These are phyloP conservation scores for Bonnemaisonia californica DNA, from an alignment of 31 red algal genomes.

Conservation along the genomic window DNA sequence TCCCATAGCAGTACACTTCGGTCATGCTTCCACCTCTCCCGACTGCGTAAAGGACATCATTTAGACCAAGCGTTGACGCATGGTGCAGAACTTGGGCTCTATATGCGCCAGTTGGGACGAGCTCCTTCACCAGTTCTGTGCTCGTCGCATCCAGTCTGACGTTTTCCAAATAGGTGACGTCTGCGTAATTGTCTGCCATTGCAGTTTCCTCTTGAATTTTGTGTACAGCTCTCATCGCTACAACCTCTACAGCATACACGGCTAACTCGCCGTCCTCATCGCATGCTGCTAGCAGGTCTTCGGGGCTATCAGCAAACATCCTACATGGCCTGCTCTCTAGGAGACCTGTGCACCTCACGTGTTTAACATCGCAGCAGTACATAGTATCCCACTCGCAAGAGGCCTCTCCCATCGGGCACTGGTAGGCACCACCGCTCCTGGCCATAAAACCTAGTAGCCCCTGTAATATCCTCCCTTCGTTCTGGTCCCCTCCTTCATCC, in stretches of 20 bases:
- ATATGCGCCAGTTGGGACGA: background rate
- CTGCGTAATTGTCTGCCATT: background rate
- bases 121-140: background rate
- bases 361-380: background rate
- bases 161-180: background rate
- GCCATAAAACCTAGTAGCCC: background rate
- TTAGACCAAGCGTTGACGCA: background rate
- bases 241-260: background rate
- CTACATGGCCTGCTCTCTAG: background rate
- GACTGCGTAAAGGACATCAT: background rate
- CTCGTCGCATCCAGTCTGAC: background rate
- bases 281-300: background rate
- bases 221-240: background rate
- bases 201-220: background rate
- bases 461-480: background rate
- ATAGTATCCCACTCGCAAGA: background rate
- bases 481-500: background rate
- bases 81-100: slow-evolving; percentile 2
- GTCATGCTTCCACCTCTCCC: background rate
- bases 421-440: background rate
- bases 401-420: background rate
- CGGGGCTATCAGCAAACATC: no score
- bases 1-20: no score
- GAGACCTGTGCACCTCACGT: background rate
- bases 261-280: background rate